Percentiles rank a stretch among this genome's conserved stretches.
Conservation (phyloP, 768 basidiomycete species). For the Hydnomerulius pinastri region DNA sequence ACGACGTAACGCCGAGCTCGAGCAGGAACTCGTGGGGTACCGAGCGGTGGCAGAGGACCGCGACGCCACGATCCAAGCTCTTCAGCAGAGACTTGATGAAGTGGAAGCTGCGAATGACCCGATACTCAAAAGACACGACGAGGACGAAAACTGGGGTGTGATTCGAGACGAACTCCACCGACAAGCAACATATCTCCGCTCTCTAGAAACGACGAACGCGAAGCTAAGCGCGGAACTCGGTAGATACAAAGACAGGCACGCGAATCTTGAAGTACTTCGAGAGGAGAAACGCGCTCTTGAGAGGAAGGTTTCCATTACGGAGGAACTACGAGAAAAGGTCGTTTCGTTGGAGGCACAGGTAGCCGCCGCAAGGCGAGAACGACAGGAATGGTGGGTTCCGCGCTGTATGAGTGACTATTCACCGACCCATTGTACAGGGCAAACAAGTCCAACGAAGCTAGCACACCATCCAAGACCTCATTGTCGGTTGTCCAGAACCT, state of each 20-base stretch:
- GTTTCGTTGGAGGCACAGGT: constrained; percentile 65
- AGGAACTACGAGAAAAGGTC: constrained; percentile 57
- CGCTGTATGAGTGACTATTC: background rate
- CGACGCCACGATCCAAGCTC: constrained; percentile 38
- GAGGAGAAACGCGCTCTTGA: constrained; percentile 75
- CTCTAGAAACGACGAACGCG: constrained; percentile 60
- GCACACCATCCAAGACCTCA: constrained; percentile 46
- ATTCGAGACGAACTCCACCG: constrained; percentile 69
- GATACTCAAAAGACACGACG: constrained; percentile 25
- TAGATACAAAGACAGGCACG: constrained; percentile 53
- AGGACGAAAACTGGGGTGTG: constrained; percentile 61
- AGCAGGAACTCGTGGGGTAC: constrained; percentile 47
- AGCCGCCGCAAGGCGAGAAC: constrained; percentile 56
- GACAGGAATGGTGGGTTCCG: constrained; percentile 55
- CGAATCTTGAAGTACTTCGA: constrained; percentile 65
- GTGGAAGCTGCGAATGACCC: constrained; percentile 38
- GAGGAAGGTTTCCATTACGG: constrained; percentile 47
- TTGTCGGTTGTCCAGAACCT: constrained; percentile 60
- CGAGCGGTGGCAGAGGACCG: constrained; percentile 45
- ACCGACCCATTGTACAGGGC: constrained; percentile 34
- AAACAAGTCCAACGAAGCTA: constrained; percentile 33
- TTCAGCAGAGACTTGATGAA: constrained; percentile 53
- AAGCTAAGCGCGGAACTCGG: constrained; percentile 55
- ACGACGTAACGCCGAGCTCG: constrained; percentile 47
- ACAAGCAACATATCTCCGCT: constrained; percentile 61